Base-by-base conservation (phyloP, 768 basidiomycete genomes). In the Collybia sp. region DNA sequence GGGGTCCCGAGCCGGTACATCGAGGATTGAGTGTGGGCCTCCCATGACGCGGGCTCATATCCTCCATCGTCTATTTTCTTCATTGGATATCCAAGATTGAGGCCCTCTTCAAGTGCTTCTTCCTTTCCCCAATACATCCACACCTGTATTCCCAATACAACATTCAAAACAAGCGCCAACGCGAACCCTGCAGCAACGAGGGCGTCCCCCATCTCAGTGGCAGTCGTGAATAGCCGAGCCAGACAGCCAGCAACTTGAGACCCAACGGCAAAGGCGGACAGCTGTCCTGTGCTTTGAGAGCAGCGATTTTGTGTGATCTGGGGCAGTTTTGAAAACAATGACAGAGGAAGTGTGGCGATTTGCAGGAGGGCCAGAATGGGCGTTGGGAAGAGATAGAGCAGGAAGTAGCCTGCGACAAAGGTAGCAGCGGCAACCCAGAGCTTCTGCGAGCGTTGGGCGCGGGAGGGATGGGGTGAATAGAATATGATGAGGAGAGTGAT, bases 201-300 rank as follows among this genome's bases (percentile, higher is more conserved):
- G 6, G 61, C 53, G 63, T 98, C 96, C 42, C 83, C 80, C 46
- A 96, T 85, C 63, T 98, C 95, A 30, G 85, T 86, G 9, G 83
- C 77, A 11, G 93, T 97, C 6, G 96, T 99, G 73, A 93, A 98
- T 12, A 98, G 70, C 38, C 96, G 75, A 0, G 95, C 96, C 32
- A 92, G 70, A 64, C 93, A 96, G 17, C 96, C 95, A 1, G 74
- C 76, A 33, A 98, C 78, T 52, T 95, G 92, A 42, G 91, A 78
- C 56, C 90, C 68, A 32, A 98, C 91, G 18, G 93, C 93, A 58
- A 99, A 90, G 0, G 92, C 81, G 10, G 92, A 94, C 35, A 99
- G 85, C 58, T 97, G 93, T 10, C 96, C 96, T 0, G 96, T 98
- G 6, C 85, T 89, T 41, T 74, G 66, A 4, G 80, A 71, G 38